Conservation (phyloP, 495 filamentous ascomycete species). For the Trichoderma virens region DNA sequence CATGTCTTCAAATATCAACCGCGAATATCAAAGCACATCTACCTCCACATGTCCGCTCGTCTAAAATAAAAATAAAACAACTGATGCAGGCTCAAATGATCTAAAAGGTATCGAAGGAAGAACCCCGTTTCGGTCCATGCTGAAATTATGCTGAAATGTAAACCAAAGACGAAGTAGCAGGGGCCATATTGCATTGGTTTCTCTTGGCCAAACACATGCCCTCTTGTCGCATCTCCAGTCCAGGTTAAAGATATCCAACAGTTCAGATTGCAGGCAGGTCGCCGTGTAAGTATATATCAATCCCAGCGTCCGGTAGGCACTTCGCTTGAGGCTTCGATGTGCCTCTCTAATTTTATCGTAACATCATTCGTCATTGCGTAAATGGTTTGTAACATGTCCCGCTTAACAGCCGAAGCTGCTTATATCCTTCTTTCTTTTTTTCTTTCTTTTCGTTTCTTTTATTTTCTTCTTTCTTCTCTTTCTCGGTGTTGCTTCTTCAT, state of each 20-base stretch:
- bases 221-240: no score
- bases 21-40: neutral
- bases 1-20: neutral
- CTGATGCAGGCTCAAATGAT: neutral
- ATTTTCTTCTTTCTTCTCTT: neutral
- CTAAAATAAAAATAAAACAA: neutral
- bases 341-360: neutral
- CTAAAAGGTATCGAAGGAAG: constrained; percentile 3
- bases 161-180: neutral
- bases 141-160: neutral
- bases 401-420: neutral
- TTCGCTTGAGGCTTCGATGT: neutral
- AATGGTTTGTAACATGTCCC: neutral
- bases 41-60: neutral
- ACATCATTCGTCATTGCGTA: neutral
- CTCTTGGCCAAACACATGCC: no score
- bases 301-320: neutral
- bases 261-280: neutral
- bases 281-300: neutral
- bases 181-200: neutral
- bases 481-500: neutral
- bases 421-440: neutral
- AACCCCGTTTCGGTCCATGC: neutral
- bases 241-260: neutral
- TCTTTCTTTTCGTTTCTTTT: neutral